phyloP scores from a whole-genome alignment of 352 stramenopile genomes.

The Thraustochytrium sp. region DNA sequence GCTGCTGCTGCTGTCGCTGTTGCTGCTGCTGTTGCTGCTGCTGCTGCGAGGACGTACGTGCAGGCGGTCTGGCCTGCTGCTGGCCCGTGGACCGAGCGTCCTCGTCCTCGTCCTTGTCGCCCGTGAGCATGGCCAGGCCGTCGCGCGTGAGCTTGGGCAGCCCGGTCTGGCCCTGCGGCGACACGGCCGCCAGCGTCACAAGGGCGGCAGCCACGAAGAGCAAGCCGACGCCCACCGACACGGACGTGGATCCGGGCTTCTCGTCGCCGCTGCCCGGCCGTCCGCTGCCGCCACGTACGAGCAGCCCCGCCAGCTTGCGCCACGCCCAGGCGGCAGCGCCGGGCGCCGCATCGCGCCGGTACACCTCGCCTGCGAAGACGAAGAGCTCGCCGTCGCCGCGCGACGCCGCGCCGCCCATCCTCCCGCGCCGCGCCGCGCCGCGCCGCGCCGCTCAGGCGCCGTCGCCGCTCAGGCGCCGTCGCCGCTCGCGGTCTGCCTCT shows the following conservation, averaged over 20 bases:
- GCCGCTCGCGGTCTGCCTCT: no score
- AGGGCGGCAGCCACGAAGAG: neutral
- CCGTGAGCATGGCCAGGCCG: neutral
- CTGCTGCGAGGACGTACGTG: neutral
- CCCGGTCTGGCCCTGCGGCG: neutral
- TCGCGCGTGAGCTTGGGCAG: neutral
- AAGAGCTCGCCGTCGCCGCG: constrained; percentile 3
- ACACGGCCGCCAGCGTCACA: neutral
- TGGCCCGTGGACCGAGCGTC: neutral
- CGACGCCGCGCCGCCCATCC: no score
- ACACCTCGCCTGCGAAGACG: constrained; percentile 26
- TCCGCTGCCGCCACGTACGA: neutral
- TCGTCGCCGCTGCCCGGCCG: neutral
- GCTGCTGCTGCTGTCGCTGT: neutral
- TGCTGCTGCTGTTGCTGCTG: neutral
- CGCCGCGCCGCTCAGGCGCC: no score
- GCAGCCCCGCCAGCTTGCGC: neutral
- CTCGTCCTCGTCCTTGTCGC: neutral
- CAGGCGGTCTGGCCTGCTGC: neutral
- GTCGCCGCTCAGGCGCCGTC: no score
- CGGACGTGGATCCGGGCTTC: neutral
- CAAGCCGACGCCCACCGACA: neutral
- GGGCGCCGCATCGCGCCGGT: neutral
- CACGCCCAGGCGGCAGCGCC: neutral
- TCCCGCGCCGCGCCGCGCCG: no score